Evolutionary conservation across 2,329 filamentous ascomycete genomes (phyloP).

Genomic region (Fusarium marasasianum): DNA sequence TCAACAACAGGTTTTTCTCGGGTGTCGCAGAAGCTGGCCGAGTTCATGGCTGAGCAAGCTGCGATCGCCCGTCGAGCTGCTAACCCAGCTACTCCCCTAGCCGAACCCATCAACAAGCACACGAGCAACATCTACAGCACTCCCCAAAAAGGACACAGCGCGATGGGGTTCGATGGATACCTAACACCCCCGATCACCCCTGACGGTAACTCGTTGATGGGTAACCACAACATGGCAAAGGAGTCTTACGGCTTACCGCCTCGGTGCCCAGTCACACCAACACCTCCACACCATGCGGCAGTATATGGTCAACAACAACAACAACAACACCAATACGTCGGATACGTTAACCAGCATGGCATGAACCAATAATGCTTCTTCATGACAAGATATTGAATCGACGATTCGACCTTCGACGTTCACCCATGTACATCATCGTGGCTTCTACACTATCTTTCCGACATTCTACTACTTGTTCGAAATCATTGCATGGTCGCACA

Average conservation of each 20-base stretch:
- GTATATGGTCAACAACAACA: conserved; percentile 41
- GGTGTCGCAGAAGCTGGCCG: conserved; percentile 64
- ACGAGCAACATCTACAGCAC: conserved; percentile 74
- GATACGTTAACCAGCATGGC: conserved; percentile 55
- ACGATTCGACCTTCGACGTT: conserved; percentile 11
- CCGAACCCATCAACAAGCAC: conserved; percentile 61
- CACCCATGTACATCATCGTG: conserved; percentile 11
- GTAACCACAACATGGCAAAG: conserved; percentile 55
- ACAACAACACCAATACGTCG: conserved; percentile 50
- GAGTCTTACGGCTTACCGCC: conserved; percentile 60
- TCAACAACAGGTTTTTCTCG: conserved; percentile 62
- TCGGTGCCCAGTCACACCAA: conserved; percentile 71
- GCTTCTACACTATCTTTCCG: conserved; percentile 31
- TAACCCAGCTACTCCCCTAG: conserved; percentile 69
- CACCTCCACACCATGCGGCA: conserved; percentile 57
- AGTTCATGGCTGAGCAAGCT: conserved; percentile 68
- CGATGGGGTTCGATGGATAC: conserved; percentile 75
- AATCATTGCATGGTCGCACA: conserved; percentile 46
- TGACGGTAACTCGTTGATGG: conserved; percentile 68
- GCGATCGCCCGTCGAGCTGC: conserved; percentile 60
- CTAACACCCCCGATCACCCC: conserved; percentile 88
- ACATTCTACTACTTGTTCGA: conserved; percentile 43
- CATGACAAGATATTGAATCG: conserved; percentile 16
- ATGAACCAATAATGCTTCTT: conserved; percentile 54
- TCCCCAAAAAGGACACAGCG: conserved; percentile 78